Evolutionary conservation across 2,329 filamentous ascomycete genomes (phyloP), one percentile per base, ranked within the genome.

Genomic region (Ophiostoma ulmi): DNA sequence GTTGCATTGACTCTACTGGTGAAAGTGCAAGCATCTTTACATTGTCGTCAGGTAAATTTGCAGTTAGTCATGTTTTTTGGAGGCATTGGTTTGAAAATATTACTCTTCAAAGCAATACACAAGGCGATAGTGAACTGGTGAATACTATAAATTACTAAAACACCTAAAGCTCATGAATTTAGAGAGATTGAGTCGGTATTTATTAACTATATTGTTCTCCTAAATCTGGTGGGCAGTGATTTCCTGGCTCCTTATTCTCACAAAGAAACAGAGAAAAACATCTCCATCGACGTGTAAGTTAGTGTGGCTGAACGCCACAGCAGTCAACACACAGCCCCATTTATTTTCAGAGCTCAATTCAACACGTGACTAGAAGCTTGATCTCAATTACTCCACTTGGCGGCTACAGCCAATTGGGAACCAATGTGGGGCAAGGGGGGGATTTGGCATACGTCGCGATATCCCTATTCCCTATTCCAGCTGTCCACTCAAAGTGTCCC

Each of bases 381-480:
- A 39, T 35, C 61, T 64, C 35, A 64, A 10, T n/a, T 38, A 38
- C 63, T 38, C 63, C 35, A 61, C 26, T 5, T 5, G 20, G 26
- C 39, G 35, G 52, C 39, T 58, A 63, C 36, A 41, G 17, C 20
- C 38, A 48, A 67, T 67, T 67, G 65, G 64, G 64, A 38, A 31
- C 38, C 8, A 38, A 39, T 70, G 73, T 74, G 73, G 73, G 73
- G 73, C 72, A 74, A 71, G 70, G 72, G 73, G 72, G 71, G 68
- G 64, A 72, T 73, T 70, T 72, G 72, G 73, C 71, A 72, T 72
- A 74, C 73, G 72, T 74, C 71, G 73, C 73, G 73, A 73, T 74
- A 73, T 69, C 69, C 71, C 71, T 70, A 72, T 69, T 69, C 69
- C 71, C 71, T 70, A 72, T 70, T 72, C 69, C 71, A 71, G 70